Conservation (phyloP, 2,329 filamentous ascomycete species). For the Beauveria pseudobassiana region DNA sequence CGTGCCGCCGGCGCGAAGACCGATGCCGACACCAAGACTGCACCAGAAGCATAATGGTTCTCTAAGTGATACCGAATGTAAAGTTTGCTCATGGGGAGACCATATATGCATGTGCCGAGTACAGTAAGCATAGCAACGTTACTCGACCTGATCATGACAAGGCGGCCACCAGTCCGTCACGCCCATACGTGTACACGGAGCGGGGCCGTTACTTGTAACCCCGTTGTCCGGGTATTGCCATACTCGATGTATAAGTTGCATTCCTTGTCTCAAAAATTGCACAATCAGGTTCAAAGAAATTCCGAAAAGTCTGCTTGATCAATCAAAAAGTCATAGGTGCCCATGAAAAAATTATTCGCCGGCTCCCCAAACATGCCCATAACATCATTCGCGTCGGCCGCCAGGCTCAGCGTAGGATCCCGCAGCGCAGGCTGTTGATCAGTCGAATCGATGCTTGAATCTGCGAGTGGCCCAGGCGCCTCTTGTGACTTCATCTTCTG, state of each 20-base stretch:
- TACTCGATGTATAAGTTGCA: no score
- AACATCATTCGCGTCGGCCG: not conserved
- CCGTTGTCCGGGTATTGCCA: no score
- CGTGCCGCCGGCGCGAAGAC: not conserved
- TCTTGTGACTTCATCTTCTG: slow-evolving; percentile 1
- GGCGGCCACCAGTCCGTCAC: not conserved
- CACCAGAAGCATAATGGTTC: no score
- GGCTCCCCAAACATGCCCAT: slow-evolving; percentile 8
- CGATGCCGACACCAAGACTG: not conserved
- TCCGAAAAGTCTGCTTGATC: slow-evolving; percentile 2
- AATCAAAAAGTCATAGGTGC: slow-evolving; percentile 7
- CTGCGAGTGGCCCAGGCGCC: not conserved
- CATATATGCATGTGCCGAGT: no score
- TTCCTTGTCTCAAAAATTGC: not conserved
- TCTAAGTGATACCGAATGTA: not conserved
- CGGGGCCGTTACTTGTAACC: not conserved
- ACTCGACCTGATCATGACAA: not conserved
- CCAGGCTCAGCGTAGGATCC: slow-evolving; percentile 3
- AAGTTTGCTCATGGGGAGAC: no score
- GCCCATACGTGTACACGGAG: not conserved
- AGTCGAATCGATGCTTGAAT: no score
- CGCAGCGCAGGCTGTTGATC: not conserved
- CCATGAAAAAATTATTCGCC: slow-evolving; percentile 7
- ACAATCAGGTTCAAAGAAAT: not conserved
- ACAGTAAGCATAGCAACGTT: not conserved